Evolutionary conservation across 441 rosid species (phyloP), one percentile per base, ranked within the genome.

Genomic region (California macrophylla): DNA sequence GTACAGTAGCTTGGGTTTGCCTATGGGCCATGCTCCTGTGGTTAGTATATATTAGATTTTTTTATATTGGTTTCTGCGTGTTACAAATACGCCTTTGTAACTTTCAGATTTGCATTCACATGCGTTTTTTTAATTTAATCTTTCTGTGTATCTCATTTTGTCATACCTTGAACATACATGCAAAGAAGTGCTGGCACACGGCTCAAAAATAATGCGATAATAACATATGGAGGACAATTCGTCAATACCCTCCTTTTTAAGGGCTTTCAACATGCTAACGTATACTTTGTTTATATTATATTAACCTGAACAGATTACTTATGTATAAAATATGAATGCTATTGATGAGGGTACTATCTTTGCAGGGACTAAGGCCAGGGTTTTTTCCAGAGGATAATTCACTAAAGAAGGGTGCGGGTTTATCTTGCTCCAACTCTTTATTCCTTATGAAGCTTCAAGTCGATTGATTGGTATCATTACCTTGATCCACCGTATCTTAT

Each of bases 351-450:
- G 42, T 5, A 10, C 6, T 58, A 66, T 69, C 71, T 79, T 36
- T 65, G 30, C 84, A 94, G 99, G 94, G 94, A 56, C 94, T 87
- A 15, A 90, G 98, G 82, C 89, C 98, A 9, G 87, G 89, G 23
- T 89, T 81, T 70, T 94, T 77, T 80, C 90, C 85, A 9, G 99
- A 92, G 32, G 96, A 92, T 71, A 89, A 81, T 52, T 75, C 83
- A 63, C 89, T 84, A 71, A 90, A 83, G 77, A 86, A 84, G 72
- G 88, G 90, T 82, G 78, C 76, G 73, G 84, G 80, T 82, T 68
- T 74, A 76, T 72, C 61, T 25, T 74, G 16, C 26, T 56, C 8
- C 16, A 10, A 13, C 15, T 78, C 36, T 56, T 54, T 29, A n/a
- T 6, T 69, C 30, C 68, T 62, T 18, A 26, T 25, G 67, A 24